Evolutionary conservation across 1,284 basidiomycete genomes (phyloP).

Genomic region (Chondrostereum purpureum): DNA sequence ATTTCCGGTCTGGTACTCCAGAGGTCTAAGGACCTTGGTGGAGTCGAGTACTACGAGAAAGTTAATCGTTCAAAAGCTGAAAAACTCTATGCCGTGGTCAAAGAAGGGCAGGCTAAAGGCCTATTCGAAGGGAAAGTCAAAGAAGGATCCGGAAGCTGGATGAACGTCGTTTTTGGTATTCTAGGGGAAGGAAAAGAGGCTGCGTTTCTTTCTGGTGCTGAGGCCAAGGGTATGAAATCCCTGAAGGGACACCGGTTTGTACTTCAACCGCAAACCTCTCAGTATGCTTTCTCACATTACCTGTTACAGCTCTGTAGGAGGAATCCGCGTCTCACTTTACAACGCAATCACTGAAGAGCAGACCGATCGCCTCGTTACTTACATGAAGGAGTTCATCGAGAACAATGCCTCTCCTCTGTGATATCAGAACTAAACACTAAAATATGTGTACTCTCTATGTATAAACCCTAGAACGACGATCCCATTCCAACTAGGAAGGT

Average conservation of each 20-base stretch:
- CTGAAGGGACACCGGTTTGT: constrained; percentile 88
- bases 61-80: constrained; percentile 69
- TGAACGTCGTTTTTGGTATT: constrained; percentile 88
- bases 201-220: constrained; percentile 74
- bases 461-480: constrained; percentile 11
- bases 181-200: constrained; percentile 62
- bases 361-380: constrained; percentile 52
- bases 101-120: constrained; percentile 65
- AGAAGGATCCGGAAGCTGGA: constrained; percentile 76
- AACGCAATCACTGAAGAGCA: constrained; percentile 89
- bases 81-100: constrained; percentile 68
- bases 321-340: constrained; percentile 87
- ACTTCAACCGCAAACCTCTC: not conserved
- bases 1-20: constrained; percentile 83
- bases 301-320: constrained; percentile 53
- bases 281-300: constrained; percentile 1
- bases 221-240: constrained; percentile 72
- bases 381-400: constrained; percentile 51
- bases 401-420: too few species aligned
- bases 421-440: constrained; percentile 2
- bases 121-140: constrained; percentile 64
- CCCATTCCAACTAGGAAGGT: constrained; percentile 76
- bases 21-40: constrained; percentile 64
- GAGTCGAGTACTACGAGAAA: constrained; percentile 63
- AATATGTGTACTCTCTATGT: not conserved